Conservation (phyloP, 768 basidiomycete genomes). For the Trametes meyenii region DNA sequence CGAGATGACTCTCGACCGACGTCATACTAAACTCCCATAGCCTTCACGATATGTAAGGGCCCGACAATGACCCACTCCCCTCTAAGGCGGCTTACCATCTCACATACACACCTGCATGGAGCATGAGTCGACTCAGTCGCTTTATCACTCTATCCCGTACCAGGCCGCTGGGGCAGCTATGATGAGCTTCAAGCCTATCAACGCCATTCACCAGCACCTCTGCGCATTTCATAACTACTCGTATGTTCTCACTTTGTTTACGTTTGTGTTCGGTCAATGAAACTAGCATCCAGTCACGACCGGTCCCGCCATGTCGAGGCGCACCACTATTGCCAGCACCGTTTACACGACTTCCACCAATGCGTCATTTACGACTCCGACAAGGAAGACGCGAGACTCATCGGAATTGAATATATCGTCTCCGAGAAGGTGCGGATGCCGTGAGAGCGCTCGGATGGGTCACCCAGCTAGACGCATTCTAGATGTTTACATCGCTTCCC, state of each 20-base stretch:
- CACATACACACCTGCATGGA: constrained; percentile 29
- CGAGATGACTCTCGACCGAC: neutral
- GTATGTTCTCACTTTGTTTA: constrained; percentile 20
- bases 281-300: constrained; percentile 30
- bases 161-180: constrained; percentile 31
- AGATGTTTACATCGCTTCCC: constrained; percentile 44
- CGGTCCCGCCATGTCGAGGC: constrained; percentile 42
- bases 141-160: constrained; percentile 34
- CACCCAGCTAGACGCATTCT: neutral
- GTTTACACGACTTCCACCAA: constrained; percentile 43
- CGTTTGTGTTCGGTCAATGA: neutral
- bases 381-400: constrained; percentile 46
- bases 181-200: constrained; percentile 41
- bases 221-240: constrained; percentile 41
- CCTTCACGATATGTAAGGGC: neutral
- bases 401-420: constrained; percentile 58
- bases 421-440: constrained; percentile 38
- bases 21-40: neutral
- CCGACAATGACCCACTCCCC: neutral
- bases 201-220: constrained; percentile 35
- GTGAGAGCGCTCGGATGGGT: neutral
- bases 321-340: constrained; percentile 49
- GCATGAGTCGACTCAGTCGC: constrained; percentile 30
- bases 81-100: neutral
- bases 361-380: constrained; percentile 50